A percentile compares a stretch with the other conserved stretches of the same genome.
Conservation (phyloP, 306 rosid species). For the Glycyrrhiza uralensis region DNA sequence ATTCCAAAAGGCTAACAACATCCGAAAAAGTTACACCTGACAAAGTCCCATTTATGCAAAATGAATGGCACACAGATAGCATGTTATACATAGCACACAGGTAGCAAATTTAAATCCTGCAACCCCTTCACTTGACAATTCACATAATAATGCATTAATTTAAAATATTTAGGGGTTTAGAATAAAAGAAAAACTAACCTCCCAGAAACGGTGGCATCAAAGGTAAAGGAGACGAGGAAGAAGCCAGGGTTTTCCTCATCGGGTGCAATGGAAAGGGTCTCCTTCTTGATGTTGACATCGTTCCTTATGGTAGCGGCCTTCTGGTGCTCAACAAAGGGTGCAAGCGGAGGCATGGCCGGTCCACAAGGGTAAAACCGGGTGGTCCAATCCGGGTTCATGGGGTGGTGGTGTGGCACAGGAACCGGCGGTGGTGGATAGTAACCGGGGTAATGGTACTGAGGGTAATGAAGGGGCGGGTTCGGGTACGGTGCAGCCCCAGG, state of each 20-base stretch:
- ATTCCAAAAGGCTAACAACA: no score
- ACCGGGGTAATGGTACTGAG: constrained; percentile 34
- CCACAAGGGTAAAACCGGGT: constrained; percentile 57
- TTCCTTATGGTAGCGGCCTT: constrained; percentile 90
- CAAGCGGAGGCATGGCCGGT: constrained; percentile 42
- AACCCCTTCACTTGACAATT: no score
- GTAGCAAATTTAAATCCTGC: no score
- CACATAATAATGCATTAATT: background rate
- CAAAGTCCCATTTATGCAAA: no score
- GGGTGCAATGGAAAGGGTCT: constrained; percentile 56
- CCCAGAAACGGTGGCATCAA: constrained; percentile 86
- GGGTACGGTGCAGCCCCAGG: constrained; percentile 60
- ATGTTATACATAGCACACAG: no score
- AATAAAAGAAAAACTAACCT: constrained; percentile 50
- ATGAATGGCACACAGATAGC: no score
- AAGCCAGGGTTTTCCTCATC: constrained; percentile 70
- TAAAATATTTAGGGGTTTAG: background rate
- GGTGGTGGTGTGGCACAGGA: constrained; percentile 25
- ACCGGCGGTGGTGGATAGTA: constrained; percentile 35
- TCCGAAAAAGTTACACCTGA: no score
- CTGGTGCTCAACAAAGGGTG: constrained; percentile 86
- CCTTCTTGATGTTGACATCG: constrained; percentile 90
- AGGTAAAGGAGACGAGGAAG: constrained; percentile 67
- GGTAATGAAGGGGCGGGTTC: constrained; percentile 24
- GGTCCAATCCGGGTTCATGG: constrained; percentile 38